A percentile compares a stretch with the other conserved stretches of the same genome.
These are phyloP conservation scores for Suillus subalutaceus DNA, from an alignment of 768 basidiomycete species.

Conservation along the genomic window DNA sequence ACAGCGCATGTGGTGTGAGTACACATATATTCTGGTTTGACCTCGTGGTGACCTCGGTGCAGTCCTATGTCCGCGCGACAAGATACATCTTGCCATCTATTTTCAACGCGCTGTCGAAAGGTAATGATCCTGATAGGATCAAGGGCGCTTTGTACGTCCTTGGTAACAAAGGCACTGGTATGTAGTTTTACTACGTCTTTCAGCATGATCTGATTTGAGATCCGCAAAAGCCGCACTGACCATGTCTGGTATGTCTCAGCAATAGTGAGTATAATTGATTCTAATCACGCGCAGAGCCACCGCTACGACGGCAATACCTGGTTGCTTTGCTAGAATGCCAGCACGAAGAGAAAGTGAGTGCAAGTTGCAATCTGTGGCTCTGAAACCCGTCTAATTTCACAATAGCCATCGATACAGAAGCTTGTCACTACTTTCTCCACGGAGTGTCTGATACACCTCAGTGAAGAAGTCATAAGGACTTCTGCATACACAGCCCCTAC, in stretches of 20 bases:
- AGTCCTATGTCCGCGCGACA: constrained; percentile 77
- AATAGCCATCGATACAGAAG: constrained; percentile 76
- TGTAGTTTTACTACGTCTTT: constrained; percentile 21
- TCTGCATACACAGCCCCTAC: constrained; percentile 57
- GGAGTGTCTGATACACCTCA: constrained; percentile 61
- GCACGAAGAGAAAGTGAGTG: constrained; percentile 78
- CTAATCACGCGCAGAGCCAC: constrained; percentile 48
- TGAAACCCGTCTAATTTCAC: constrained; percentile 2
- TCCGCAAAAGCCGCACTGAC: constrained; percentile 60
- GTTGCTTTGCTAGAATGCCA: constrained; percentile 72
- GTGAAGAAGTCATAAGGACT: constrained; percentile 67
- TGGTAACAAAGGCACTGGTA: constrained; percentile 72
- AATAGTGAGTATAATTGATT: constrained; percentile 11
- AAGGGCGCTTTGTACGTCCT: constrained; percentile 90
- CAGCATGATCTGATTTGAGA: not conserved
- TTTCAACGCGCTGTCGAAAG: constrained; percentile 65
- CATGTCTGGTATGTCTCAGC: constrained; percentile 55
- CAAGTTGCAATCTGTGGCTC: not conserved
- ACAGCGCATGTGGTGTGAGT: constrained; percentile 66
- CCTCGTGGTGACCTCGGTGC: constrained; percentile 16
- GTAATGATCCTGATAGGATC: constrained; percentile 89
- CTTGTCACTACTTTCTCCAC: constrained; percentile 60
- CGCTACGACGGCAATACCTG: constrained; percentile 59
- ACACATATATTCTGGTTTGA: not conserved
- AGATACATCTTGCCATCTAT: constrained; percentile 62